Evolutionary conservation across 331 rosid species (phyloP).

Genomic region (Arachis monticola): DNA sequence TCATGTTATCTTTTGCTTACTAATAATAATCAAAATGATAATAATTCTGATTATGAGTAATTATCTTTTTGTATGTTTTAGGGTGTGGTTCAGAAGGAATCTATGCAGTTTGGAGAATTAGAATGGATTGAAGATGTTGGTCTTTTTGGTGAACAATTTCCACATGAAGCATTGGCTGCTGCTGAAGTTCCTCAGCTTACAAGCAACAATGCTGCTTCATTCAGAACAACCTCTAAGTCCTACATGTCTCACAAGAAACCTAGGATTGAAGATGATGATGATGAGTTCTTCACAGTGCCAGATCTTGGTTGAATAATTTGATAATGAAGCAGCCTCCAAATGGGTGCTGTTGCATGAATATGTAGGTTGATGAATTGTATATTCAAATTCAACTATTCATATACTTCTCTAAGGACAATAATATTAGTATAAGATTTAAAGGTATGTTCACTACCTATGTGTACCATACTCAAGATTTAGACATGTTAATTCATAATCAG

Average conservation of each 20-base stretch:
- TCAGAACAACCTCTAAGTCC: constrained; percentile 60
- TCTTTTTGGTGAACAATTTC: constrained; percentile 72
- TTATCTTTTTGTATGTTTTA: background rate
- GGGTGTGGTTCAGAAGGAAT: constrained; percentile 59
- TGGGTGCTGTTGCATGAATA: background rate
- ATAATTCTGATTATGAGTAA: too few species aligned
- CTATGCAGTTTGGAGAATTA: constrained; percentile 78
- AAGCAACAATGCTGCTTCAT: constrained; percentile 47
- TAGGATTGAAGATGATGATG: constrained; percentile 82
- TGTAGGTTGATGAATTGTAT: constrained; percentile 38
- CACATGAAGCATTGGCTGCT: constrained; percentile 74
- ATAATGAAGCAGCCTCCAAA: background rate
- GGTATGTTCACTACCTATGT: constrained; percentile 30
- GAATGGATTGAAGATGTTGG: constrained; percentile 84
- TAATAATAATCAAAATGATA: too few species aligned
- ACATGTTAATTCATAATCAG: background rate
- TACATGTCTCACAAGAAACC: constrained; percentile 72
- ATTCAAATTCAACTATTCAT: constrained; percentile 32
- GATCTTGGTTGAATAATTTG: constrained; percentile 69
- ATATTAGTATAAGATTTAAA: constrained; percentile 17
- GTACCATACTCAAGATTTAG: constrained; percentile 7
- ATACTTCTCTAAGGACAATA: constrained; percentile 39
- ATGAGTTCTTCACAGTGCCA: constrained; percentile 87
- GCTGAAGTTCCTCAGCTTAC: constrained; percentile 96
- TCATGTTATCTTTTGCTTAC: background rate